Evolutionary conservation across 345 rosid species (phyloP).

Genomic region (Moricandia moricandioides): DNA sequence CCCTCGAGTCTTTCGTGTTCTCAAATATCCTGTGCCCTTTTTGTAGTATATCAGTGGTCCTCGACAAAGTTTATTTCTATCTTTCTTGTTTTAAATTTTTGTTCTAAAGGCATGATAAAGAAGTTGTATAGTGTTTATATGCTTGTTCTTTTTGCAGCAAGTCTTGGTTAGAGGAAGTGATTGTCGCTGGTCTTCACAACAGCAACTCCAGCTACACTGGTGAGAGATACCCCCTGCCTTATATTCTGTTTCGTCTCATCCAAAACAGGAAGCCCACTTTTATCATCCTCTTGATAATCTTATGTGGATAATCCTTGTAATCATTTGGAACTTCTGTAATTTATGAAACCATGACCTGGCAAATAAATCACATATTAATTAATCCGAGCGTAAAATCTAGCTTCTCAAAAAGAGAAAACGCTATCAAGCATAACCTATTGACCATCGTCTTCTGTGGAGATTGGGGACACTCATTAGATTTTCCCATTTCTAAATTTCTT

Average conservation of each 20-base stretch:
- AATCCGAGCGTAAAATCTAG: background rate
- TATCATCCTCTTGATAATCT: background rate
- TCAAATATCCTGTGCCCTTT: background rate
- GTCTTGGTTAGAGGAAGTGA: conserved; percentile 61
- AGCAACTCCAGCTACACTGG: conserved; percentile 63
- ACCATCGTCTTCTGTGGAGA: background rate
- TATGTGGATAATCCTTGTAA: background rate
- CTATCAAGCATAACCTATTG: background rate
- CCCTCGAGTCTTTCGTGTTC: conserved; percentile 11
- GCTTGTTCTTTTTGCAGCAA: conserved; percentile 39
- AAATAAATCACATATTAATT: background rate
- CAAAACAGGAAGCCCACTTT: conserved; percentile 3
- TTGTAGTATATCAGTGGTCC: background rate
- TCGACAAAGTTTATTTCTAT: background rate
- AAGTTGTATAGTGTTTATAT: conserved; percentile 11
- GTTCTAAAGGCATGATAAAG: background rate
- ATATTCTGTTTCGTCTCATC: conserved; percentile 10
- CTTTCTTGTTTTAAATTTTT: background rate
- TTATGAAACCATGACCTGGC: background rate
- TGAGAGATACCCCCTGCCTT: conserved; percentile 33
- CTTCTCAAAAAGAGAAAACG: background rate
- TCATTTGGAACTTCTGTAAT: conserved; percentile 6
- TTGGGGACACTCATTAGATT: background rate
- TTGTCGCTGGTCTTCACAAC: conserved; percentile 50
- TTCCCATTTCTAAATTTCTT: background rate